Evolutionary conservation across 1,284 basidiomycete species (phyloP).

Genomic region (Microbotryum scabiosae): DNA sequence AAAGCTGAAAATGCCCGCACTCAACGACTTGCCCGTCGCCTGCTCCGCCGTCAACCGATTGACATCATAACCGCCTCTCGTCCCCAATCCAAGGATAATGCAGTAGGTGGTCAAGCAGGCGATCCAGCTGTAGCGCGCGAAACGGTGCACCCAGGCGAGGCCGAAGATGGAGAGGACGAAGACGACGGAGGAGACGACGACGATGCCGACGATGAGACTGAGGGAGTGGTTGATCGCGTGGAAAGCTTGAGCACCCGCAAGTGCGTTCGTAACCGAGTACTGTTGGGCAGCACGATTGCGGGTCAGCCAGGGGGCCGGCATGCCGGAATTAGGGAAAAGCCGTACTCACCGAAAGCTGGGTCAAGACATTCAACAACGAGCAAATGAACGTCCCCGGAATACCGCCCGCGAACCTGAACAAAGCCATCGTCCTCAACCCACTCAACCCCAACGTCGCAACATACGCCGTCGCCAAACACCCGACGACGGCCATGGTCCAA

Average conservation of each 20-base stretch:
- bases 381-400: conserved; percentile 43
- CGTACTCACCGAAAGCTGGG: conserved; percentile 41
- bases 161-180: conserved; percentile 43
- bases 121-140: conserved; percentile 58
- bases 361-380: conserved; percentile 53
- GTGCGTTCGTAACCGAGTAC: conserved; percentile 32
- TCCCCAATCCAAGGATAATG: conserved; percentile 50
- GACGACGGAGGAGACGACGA: conserved; percentile 41
- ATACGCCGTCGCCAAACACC: conserved; percentile 44
- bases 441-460: conserved; percentile 55
- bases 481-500: conserved; percentile 40
- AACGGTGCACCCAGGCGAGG: conserved; percentile 48
- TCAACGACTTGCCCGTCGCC: conserved; percentile 45
- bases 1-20: conserved; percentile 48
- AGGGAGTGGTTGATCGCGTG: conserved; percentile 41
- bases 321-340: background rate
- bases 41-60: conserved; percentile 46
- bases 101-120: conserved; percentile 51
- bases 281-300: conserved; percentile 32
- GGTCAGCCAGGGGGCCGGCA: conserved; percentile 5
- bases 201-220: conserved; percentile 43
- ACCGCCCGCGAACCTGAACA: conserved; percentile 20
- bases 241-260: conserved; percentile 44
- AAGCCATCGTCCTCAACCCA: conserved; percentile 55
- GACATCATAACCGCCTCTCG: conserved; percentile 48